phyloP scores from a whole-genome alignment of 2,329 filamentous ascomycete genomes.

The Colletotrichum cuscutae region DNA sequence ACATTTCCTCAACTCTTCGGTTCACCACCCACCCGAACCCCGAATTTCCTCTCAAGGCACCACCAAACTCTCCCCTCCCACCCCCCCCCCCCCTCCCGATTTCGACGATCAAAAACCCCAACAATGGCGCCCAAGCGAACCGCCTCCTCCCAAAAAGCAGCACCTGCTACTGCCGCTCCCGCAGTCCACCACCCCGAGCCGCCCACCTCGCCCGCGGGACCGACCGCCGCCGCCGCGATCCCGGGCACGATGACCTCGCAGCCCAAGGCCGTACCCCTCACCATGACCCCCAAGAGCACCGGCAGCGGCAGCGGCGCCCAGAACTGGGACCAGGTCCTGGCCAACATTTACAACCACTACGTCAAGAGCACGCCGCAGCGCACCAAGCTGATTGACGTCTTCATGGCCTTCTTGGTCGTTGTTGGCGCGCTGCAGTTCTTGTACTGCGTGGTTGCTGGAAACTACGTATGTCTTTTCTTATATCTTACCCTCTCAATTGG shows the following conservation, averaged over 20 bases:
- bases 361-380: conserved; percentile 84
- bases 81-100: conserved; percentile 11
- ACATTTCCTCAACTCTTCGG: conserved; percentile 8
- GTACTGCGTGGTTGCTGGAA: conserved; percentile 91
- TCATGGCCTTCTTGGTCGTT: conserved; percentile 86
- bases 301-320: conserved; percentile 40
- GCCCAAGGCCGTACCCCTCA: conserved; percentile 33
- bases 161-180: background rate
- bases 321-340: conserved; percentile 68
- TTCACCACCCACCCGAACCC: background rate
- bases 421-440: conserved; percentile 92
- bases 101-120: background rate
- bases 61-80: conserved; percentile 9
- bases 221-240: conserved; percentile 32
- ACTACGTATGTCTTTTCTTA: conserved; percentile 76
- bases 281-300: conserved; percentile 38
- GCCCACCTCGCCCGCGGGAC: conserved; percentile 36
- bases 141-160: conserved; percentile 34
- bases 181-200: conserved; percentile 34
- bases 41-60: conserved; percentile 5
- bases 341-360: conserved; percentile 83
- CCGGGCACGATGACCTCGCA: conserved; percentile 35
- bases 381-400: conserved; percentile 90
- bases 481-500: background rate
- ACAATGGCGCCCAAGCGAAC: conserved; percentile 64